These are phyloP conservation scores for Lachnellula arida DNA, from an alignment of 2,329 filamentous ascomycete species.

Conservation along the genomic window DNA sequence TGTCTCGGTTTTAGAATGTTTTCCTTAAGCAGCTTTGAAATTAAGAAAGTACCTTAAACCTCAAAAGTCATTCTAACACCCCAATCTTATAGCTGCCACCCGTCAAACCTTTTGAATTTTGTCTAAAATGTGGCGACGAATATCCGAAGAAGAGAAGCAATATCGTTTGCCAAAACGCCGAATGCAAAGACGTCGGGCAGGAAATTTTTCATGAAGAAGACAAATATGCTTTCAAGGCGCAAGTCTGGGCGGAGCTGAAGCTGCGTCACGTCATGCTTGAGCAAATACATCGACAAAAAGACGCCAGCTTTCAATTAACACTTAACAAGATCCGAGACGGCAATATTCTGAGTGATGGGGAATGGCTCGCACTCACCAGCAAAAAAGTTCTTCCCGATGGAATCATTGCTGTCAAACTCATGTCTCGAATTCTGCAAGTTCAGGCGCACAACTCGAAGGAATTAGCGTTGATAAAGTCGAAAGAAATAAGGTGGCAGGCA, in stretches of 20 bases:
- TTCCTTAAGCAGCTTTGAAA: no score
- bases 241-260: slow-evolving; percentile 21
- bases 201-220: slow-evolving; percentile 11
- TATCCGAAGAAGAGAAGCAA: not conserved
- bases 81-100: slow-evolving; percentile 21
- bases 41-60: no score
- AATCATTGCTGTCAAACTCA: slow-evolving; percentile 20
- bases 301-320: slow-evolving; percentile 20
- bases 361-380: slow-evolving; percentile 21
- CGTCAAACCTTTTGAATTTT: slow-evolving; percentile 26
- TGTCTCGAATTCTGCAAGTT: slow-evolving; percentile 19
- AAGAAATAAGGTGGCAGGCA: slow-evolving; percentile 13
- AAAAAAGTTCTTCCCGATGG: slow-evolving; percentile 9
- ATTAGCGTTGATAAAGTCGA: slow-evolving; percentile 7
- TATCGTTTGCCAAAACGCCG: slow-evolving; percentile 1
- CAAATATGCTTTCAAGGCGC: slow-evolving; percentile 28
- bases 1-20: no score
- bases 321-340: slow-evolving; percentile 28
- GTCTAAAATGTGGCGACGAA: slow-evolving; percentile 20
- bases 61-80: no score
- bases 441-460: slow-evolving; percentile 11
- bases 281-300: slow-evolving; percentile 29
- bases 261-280: slow-evolving; percentile 23
- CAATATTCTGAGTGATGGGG: slow-evolving; percentile 7
- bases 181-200: slow-evolving; percentile 2